These are phyloP conservation scores for Xanthoconium stramineum DNA, from an alignment of 768 basidiomycete genomes.

Conservation along the genomic window DNA sequence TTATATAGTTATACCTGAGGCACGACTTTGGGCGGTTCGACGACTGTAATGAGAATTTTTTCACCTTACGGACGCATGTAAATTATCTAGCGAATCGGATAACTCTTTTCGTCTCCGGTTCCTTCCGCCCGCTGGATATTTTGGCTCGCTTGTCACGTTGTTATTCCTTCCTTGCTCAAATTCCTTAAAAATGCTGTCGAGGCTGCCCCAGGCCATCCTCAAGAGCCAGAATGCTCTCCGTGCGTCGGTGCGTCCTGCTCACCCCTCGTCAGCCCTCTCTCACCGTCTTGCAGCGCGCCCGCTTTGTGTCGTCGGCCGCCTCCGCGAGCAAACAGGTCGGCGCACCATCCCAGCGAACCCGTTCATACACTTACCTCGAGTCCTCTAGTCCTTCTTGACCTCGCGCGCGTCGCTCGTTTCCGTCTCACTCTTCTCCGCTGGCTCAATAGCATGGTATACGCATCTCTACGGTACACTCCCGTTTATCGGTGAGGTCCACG, in stretches of 20 bases:
- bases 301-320: conserved; percentile 68
- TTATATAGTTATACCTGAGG: conserved; percentile 14
- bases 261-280: conserved; percentile 7
- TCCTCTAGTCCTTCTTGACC: conserved; percentile 54
- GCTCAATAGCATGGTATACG: conserved; percentile 95
- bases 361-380: not conserved
- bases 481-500: conserved; percentile 89
- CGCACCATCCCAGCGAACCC: conserved; percentile 1
- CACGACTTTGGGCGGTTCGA: conserved; percentile 7
- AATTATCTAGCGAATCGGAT: conserved; percentile 28
- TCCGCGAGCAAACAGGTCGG: conserved; percentile 64
- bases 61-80: conserved; percentile 19
- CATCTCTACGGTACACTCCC: conserved; percentile 89
- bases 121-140: conserved; percentile 37
- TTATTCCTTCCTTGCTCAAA: conserved; percentile 41
- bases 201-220: conserved; percentile 73
- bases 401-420: conserved; percentile 76
- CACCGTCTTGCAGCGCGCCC: conserved; percentile 44
- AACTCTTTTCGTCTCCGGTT: conserved; percentile 42
- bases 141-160: conserved; percentile 43
- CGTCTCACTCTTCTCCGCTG: conserved; percentile 72
- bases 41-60: conserved; percentile 20
- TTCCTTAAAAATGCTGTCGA: conserved; percentile 74
- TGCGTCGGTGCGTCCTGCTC: conserved; percentile 42
- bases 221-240: conserved; percentile 51